These are phyloP conservation scores for Bigelowiella natans DNA, from an alignment of 78 protist species.

Conservation along the genomic window DNA sequence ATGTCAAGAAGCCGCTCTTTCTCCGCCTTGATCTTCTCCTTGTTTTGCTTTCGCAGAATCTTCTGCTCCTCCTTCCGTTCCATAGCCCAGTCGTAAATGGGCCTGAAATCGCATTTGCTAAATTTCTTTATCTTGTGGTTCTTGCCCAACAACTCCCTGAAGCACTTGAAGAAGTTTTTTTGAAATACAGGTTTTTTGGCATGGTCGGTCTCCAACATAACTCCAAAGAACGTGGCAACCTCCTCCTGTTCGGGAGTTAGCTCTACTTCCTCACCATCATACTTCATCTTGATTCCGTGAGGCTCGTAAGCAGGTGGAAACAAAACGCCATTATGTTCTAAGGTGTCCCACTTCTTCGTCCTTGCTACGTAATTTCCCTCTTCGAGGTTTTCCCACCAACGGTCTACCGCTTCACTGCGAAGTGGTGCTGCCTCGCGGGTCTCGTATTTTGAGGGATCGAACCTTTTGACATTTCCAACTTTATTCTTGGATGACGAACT, in stretches of 20 bases:
- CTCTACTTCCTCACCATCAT: conserved; percentile 38
- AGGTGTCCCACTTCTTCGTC: conserved; percentile 35
- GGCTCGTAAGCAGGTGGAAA: conserved; percentile 83
- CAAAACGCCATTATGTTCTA: conserved; percentile 72
- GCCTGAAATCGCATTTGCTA: conserved; percentile 66
- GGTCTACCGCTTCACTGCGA: not conserved
- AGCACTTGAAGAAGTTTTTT: conserved; percentile 68
- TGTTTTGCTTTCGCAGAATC: conserved; percentile 57
- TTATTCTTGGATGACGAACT: no score
- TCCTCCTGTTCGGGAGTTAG: conserved; percentile 12
- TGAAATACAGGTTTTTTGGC: conserved; percentile 51
- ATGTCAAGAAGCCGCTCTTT: conserved; percentile 46
- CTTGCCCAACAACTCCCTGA: conserved; percentile 19
- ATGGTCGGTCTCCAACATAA: conserved; percentile 67
- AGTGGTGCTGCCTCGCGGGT: not conserved
- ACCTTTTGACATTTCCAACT: no score
- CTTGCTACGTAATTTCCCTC: not conserved
- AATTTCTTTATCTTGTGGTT: conserved; percentile 27
- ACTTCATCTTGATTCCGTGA: conserved; percentile 53
- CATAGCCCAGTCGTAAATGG: conserved; percentile 44
- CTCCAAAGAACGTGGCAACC: conserved; percentile 77
- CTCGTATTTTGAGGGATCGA: not conserved
- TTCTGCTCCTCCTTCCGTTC: conserved; percentile 42
- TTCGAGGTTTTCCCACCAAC: not conserved
- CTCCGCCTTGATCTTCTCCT: not conserved